Evolutionary conservation across 306 rosid genomes (phyloP), one percentile per base, ranked within the genome.

Genomic region (Malus fusca): DNA sequence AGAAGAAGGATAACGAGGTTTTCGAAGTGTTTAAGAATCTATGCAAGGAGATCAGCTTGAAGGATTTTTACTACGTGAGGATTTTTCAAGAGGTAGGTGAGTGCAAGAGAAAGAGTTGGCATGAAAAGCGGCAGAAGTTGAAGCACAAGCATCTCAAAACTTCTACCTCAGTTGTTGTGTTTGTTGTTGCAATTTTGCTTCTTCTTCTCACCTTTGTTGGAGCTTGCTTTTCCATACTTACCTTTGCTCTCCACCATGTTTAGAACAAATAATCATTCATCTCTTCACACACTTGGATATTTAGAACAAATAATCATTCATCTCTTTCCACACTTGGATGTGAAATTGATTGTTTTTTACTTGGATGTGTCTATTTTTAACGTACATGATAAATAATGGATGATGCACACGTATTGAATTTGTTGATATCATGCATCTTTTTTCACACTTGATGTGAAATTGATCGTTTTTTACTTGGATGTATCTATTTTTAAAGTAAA

Each of bases 31-130:
- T 90, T 66, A 6, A 17, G 61, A 79, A 77, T 72, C 79, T 88
- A 19, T 48, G 80, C 28, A 2, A 51, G 40, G 42, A 60, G 23
- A 77, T 69, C 37, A 68, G 18, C 9, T 51, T 30, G 64, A 59
- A 52, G 63, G 82, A 78, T 4, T 78, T 55, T n/a, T 81, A 84
- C 62, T 90, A 84, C 37, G 74, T n/a, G 52, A 83, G 80, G 82
- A 64, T 84, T 66, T 66, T 71, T 52, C 80, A 83, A 31, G 80
- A 84, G 13, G 72, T 84, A 2, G 23, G 43, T 2, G 56, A 77
- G 31, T 75, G 73, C 74, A 81, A 14, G 17, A 64, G 3, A n/a
- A 74, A 17, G 35, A 56, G 68, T 67, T 40, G 75, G 51, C 66
- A 64, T 40, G 22, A 30, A 67, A 67, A 71, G 74, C 52, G 67